Base-by-base conservation (phyloP, 352 stramenopile species). In the Blastocystis sp. region DNA sequence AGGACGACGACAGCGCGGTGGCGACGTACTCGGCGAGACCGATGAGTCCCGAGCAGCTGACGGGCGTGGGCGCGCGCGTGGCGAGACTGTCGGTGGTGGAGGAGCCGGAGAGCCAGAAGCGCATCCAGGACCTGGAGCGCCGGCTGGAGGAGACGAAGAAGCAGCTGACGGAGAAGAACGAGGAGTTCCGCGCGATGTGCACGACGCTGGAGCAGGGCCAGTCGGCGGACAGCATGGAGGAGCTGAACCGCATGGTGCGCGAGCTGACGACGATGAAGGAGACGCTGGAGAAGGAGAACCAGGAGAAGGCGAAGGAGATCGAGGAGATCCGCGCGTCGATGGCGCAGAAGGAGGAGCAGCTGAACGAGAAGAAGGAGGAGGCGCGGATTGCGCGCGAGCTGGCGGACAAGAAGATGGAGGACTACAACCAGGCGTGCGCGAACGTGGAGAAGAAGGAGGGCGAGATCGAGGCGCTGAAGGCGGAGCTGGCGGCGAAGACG, bases 101-200 rank as follows among this genome's bases (percentile, higher is more conserved):
- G 26, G 26, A 37, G 62, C 6, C 41, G 26, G 74, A 85, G 19
- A 12, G 67, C 26, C 51, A 85, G 74, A 51, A 41, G n/a, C 74
- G 74, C 33, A 85, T 70, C 60, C 45, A 51, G 16, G 74, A 85
- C n/a, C 41, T 85, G 51, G 4, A 4, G 19, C 26, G 39, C n/a
- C 51, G 51, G 31, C 60, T 85, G 55, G 50, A 66, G 60, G 55
- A 85, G 33, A 85, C 74, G 51, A 85, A 85, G 74, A 70, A 51
- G 31, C 55, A 63, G 39, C 37, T 85, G 51, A 29, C 31, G 16
- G 31, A 67, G 12, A 55, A 29, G 59, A 85, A 85, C 41, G 50
- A 67, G 50, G 74, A 85, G 50, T 85, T 85, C 33, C 24, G 33
- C 35, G 24, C 12, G 55, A 13, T 85, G 6, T 67, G 55, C 61